Evolutionary conservation across 2,329 filamentous ascomycete genomes (phyloP).

Genomic region (Aspergillus puulaauensis): DNA sequence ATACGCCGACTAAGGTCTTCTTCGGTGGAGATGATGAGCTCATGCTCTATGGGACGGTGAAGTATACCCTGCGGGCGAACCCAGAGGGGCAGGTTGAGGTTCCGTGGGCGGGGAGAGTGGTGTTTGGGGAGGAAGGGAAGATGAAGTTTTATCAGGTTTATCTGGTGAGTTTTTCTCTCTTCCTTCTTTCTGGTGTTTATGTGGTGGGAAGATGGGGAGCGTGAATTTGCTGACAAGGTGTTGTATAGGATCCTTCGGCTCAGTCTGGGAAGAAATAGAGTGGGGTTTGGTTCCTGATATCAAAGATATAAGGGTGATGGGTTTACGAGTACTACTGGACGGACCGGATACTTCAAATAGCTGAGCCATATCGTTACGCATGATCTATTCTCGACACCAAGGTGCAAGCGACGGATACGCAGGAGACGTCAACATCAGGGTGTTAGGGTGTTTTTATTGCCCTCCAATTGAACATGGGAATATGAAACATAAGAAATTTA

Average conservation of each 20-base stretch:
- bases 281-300: neutral
- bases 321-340: neutral
- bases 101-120: constrained; percentile 38
- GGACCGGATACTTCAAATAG: neutral
- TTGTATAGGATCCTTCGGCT: constrained; percentile 31
- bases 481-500: constrained; percentile 24
- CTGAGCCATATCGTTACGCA: neutral
- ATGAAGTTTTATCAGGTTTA: constrained; percentile 44
- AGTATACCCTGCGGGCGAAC: constrained; percentile 33
- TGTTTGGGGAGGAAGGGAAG: constrained; percentile 29
- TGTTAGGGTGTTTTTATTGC: neutral
- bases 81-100: constrained; percentile 33
- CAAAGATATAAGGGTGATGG: neutral
- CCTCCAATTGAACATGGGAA: constrained; percentile 16
- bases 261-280: constrained; percentile 35
- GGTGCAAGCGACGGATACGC: neutral
- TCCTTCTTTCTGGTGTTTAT: neutral
- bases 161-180: constrained; percentile 28
- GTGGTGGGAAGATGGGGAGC: neutral
- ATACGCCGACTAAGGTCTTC: constrained; percentile 30
- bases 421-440: neutral
- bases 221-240: neutral
- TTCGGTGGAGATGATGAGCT: constrained; percentile 35
- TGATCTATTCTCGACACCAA: constrained; percentile 1
- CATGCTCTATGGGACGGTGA: constrained; percentile 39